Percentiles rank a stretch among this genome's conserved stretches.
phyloP scores from a whole-genome alignment of 371 early-diverging fungal genomes.

The Synchytrium microbalum region DNA sequence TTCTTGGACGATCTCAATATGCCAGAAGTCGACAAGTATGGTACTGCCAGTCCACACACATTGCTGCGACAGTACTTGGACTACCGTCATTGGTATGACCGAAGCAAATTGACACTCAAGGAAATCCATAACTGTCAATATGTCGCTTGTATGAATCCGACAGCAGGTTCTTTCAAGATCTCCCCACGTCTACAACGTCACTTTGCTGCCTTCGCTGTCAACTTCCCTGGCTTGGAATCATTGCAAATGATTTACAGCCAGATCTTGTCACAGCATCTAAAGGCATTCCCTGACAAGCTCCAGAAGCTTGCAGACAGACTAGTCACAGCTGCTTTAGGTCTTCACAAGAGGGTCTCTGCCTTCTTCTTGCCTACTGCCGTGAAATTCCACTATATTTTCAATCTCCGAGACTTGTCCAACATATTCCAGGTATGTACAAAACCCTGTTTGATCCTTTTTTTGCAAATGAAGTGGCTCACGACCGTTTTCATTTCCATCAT shows the following conservation, averaged over 20 bases:
- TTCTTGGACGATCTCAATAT: constrained; percentile 59
- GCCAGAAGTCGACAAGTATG: constrained; percentile 61
- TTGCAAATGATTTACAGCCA: constrained; percentile 46
- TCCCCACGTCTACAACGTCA: constrained; percentile 47
- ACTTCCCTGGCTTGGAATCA: constrained; percentile 48
- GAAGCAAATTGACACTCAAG: constrained; percentile 50
- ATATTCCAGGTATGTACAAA: constrained; percentile 42
- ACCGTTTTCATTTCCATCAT: neutral
- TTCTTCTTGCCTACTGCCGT: constrained; percentile 52
- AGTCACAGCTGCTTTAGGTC: constrained; percentile 35
- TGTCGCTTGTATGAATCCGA: constrained; percentile 61
- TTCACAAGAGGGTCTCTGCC: constrained; percentile 48
- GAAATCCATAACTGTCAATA: constrained; percentile 61
- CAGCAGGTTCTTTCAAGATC: constrained; percentile 55
- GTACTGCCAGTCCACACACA: constrained; percentile 51
- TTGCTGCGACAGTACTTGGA: constrained; percentile 51
- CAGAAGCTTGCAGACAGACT: constrained; percentile 39
- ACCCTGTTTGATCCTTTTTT: no score
- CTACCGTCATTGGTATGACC: constrained; percentile 56
- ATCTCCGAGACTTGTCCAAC: constrained; percentile 49
- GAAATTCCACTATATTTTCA: constrained; percentile 59
- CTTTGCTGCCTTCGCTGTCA: constrained; percentile 51
- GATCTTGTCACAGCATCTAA: constrained; percentile 42
- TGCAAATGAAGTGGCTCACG: constrained; percentile 5
- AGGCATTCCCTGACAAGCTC: constrained; percentile 36